Evolutionary conservation across 805 yeast genomes (phyloP).

Genomic region (Saccharomycopsis sp.): DNA sequence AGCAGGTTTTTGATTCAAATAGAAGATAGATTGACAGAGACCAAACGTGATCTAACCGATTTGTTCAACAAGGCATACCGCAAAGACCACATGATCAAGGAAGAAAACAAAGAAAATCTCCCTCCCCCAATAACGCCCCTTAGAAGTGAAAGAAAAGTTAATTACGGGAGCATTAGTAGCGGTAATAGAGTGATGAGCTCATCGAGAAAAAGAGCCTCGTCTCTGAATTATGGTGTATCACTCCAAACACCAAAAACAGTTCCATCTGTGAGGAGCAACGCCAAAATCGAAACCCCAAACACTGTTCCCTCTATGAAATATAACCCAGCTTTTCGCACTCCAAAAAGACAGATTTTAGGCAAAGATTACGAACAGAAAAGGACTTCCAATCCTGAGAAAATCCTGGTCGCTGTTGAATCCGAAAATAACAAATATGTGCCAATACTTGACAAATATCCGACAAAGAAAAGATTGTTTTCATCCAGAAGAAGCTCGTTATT

Average conservation of each 20-base stretch:
- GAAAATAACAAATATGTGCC: not conserved
- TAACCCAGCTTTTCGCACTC: no score
- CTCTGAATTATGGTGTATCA: no score
- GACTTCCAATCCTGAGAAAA: not conserved
- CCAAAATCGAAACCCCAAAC: no score
- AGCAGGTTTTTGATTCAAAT: constrained; percentile 29
- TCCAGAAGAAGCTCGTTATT: constrained; percentile 3
- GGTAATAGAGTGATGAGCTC: not conserved
- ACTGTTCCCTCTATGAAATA: no score
- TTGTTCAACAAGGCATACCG: constrained; percentile 13
- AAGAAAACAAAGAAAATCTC: not conserved
- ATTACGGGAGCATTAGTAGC: not conserved
- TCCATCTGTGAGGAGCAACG: no score
- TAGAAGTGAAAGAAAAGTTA: not conserved
- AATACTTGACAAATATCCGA: not conserved
- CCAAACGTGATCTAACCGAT: constrained; percentile 34
- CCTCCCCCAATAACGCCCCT: not conserved
- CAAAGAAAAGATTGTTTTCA: not conserved
- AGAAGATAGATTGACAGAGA: constrained; percentile 28
- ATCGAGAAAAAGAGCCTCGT: not conserved
- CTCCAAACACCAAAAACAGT: no score
- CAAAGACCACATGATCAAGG: no score
- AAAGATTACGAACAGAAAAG: not conserved
- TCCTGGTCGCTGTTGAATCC: no score
- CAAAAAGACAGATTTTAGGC: not conserved